Evolutionary conservation across 2,329 filamentous ascomycete genomes (phyloP), one percentile per base, ranked within the genome.

Genomic region (Zymoseptoria pseudotritici): DNA sequence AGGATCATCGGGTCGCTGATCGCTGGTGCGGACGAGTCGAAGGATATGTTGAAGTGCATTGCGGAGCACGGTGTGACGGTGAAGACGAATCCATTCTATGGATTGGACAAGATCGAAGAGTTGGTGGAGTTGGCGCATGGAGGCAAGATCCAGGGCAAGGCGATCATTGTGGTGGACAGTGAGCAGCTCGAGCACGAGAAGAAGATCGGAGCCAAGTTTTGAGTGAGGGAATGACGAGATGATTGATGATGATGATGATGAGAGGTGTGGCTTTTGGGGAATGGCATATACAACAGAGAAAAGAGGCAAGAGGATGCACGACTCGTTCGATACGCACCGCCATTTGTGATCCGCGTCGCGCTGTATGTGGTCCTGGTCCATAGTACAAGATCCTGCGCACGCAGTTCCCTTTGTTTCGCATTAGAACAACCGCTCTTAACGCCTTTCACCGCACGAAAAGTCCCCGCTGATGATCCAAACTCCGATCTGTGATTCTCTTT

Each of bases 131-230:
- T 65, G 31, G 79, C 82, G 1, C 74, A 81, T 56, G 76, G 77
- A 7, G 82, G 82, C 0, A 79, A 80, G 71, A 77, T 84, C 66
- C 75, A 78, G 62, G 81, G 83, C 0, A 84, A 86, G 69, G 82
- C 76, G 0, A 76, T 82, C 21, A 76, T 84, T 29, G 66, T 84
- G 10, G 76, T 84, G 11, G 81, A 83, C 62, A 65, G 73, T 21
- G 73, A 76, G 63, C 78, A 79, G 65, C 76, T 82, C 55, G 74
- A 80, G 64, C 71, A 76, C 50, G 76, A 78, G 63, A 73, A 74
- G 63, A 70, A 71, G 65, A 60, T 73, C 36, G 73, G 73, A 4
- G 72, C 72, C 10, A 73, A 71, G 62, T 72, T 66, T 56, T 74
- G 36, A 46, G 13, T 17, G 36, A 42, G 6, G 36, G 36, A n/a